These are phyloP conservation scores for Stramenopiles sp. DNA, from an alignment of 352 stramenopile species.

Conservation along the genomic window DNA sequence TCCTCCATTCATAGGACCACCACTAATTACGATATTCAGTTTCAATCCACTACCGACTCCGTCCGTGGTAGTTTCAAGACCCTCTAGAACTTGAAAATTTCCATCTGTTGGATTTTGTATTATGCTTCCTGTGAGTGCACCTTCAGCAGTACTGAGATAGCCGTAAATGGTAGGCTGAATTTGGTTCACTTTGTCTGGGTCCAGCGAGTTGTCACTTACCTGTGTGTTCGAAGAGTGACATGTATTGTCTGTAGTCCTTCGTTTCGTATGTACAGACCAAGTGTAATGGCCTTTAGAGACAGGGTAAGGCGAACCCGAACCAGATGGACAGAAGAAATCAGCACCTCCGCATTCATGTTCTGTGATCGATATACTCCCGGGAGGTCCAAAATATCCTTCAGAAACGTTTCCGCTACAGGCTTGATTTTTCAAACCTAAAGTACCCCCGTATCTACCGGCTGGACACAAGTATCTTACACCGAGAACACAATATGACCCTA, in stretches of 20 bases:
- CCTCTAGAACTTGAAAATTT: neutral
- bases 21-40: neutral
- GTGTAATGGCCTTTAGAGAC: slow-evolving; percentile 15
- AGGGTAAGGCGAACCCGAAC: neutral
- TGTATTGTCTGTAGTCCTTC: neutral
- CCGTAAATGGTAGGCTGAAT: neutral
- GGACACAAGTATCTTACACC: slow-evolving; percentile 16
- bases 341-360: slow-evolving; percentile 10
- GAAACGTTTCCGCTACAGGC: slow-evolving; percentile 3
- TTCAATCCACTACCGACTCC: neutral
- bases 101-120: neutral
- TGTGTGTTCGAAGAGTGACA: neutral
- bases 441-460: slow-evolving; percentile 16
- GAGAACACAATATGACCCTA: slow-evolving; percentile 18
- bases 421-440: neutral
- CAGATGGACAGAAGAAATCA: neutral
- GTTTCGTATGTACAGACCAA: neutral
- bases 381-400: slow-evolving; percentile 20
- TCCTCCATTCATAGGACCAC: neutral
- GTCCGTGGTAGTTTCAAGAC: neutral
- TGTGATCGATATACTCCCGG: slow-evolving; percentile 13
- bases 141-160: neutral
- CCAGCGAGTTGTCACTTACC: neutral
- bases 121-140: neutral
- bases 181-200: neutral